Conservation (phyloP, 2,329 filamentous ascomycete species). For the Alternaria sp. region DNA sequence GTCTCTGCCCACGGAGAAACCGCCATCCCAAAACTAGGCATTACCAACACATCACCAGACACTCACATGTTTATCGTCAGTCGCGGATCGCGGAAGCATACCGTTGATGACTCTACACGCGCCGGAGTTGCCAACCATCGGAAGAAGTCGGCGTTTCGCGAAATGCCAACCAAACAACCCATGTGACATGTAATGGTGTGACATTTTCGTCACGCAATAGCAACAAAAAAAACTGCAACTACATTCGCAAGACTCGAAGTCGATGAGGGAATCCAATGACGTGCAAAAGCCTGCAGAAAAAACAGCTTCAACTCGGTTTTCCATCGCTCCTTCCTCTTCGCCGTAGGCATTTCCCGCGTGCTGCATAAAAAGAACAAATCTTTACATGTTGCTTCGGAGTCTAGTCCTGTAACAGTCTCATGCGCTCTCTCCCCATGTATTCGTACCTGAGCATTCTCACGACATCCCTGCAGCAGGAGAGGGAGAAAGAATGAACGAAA, state of each 20-base stretch:
- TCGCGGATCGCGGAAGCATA: neutral
- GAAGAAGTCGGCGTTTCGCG: slow-evolving; percentile 5
- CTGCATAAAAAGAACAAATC: no score
- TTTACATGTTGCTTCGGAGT: no score
- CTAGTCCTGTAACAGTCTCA: slow-evolving; percentile 2
- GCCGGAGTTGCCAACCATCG: neutral
- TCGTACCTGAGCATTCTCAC: slow-evolving; percentile 6
- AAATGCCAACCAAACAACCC: neutral
- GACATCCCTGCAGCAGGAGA: neutral
- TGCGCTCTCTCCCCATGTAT: no score
- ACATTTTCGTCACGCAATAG: slow-evolving; percentile 1
- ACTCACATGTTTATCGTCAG: neutral
- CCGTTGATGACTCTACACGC: neutral
- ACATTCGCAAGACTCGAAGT: neutral
- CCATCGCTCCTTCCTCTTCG: no score
- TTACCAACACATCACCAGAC: neutral
- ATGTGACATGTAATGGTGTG: slow-evolving; percentile 5
- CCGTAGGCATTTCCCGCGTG: no score
- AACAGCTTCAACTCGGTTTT: no score
- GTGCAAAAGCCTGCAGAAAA: no score
- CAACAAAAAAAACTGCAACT: neutral
- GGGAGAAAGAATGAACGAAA: neutral
- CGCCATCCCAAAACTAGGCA: neutral
- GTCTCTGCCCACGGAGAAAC: neutral
- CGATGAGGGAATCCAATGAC: no score